phyloP scores from a whole-genome alignment of 352 stramenopile genomes.

The Phytophthora megakarya region DNA sequence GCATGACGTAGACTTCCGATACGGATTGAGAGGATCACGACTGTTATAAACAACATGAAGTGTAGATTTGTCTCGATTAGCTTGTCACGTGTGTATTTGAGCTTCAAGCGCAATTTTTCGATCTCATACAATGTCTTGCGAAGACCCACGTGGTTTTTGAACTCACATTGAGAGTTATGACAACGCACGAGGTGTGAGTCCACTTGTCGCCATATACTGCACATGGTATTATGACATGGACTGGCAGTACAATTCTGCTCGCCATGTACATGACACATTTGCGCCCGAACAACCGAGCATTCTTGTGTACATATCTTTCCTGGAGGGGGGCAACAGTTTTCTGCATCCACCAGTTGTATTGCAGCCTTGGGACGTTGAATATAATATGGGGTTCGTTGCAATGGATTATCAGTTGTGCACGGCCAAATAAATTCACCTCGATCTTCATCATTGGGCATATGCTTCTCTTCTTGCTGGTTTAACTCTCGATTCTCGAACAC shows the following conservation, averaged over 20 bases:
- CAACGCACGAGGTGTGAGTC: slow-evolving; percentile 66
- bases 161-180: slow-evolving; percentile 64
- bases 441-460: background rate
- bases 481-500: slow-evolving; percentile 6
- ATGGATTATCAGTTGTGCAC: slow-evolving; percentile 11
- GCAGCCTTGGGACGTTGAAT: slow-evolving; percentile 53
- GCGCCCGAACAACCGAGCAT: slow-evolving; percentile 50
- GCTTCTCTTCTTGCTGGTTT: background rate
- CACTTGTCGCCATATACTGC: slow-evolving; percentile 62
- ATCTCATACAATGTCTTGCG: slow-evolving; percentile 74
- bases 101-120: slow-evolving; percentile 33
- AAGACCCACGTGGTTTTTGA: slow-evolving; percentile 67
- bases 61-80: slow-evolving; percentile 4
- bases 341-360: slow-evolving; percentile 59
- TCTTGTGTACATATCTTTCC: slow-evolving; percentile 47
- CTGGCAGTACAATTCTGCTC: slow-evolving; percentile 10
- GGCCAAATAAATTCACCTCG: slow-evolving; percentile 15
- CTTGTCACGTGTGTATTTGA: slow-evolving; percentile 16
- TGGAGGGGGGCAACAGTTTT: slow-evolving; percentile 57
- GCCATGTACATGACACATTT: slow-evolving; percentile 62
- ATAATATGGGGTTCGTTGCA: slow-evolving; percentile 30
- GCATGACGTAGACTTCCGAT: too few species aligned
- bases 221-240: slow-evolving; percentile 62
- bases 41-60: background rate
- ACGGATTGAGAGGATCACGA: background rate